Percentiles rank a stretch among this genome's conserved stretches.
Evolutionary conservation across 306 rosid species (phyloP).

Genomic region (Coriaria nepalensis): DNA sequence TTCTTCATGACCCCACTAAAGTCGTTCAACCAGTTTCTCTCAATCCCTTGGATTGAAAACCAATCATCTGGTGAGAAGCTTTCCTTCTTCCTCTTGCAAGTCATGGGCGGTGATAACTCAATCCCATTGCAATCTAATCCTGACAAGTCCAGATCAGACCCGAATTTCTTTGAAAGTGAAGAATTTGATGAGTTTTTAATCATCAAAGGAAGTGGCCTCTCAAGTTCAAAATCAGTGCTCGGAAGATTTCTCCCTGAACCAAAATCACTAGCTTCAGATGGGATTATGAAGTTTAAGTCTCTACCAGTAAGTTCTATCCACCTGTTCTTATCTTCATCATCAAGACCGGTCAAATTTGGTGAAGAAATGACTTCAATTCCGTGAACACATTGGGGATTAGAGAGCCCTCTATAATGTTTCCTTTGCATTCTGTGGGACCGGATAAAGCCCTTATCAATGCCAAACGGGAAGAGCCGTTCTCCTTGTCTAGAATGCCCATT

Average conservation of each 20-base stretch:
- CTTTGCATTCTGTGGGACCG: conserved; percentile 95
- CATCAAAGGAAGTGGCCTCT: conserved; percentile 45
- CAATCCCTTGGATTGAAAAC: conserved; percentile 67
- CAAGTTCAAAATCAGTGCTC: conserved; percentile 75
- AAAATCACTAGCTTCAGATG: conserved; percentile 75
- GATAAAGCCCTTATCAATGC: conserved; percentile 73
- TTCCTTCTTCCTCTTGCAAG: conserved; percentile 59
- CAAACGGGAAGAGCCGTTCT: conserved; percentile 77
- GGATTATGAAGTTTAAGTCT: conserved; percentile 64
- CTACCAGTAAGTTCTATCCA: conserved; percentile 87
- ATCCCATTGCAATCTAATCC: conserved; percentile 46
- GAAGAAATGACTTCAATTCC: conserved; percentile 62
- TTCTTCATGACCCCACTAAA: conserved; percentile 86
- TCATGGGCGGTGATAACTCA: conserved; percentile 54
- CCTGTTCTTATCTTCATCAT: conserved; percentile 60
- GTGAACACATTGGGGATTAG: conserved; percentile 90
- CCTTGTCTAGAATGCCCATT: conserved; percentile 99
- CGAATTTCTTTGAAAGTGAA: conserved; percentile 58
- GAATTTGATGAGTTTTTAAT: conserved; percentile 34
- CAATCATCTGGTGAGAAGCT: conserved; percentile 53
- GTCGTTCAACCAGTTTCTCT: conserved; percentile 45
- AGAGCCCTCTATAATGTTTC: conserved; percentile 84
- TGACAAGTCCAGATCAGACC: conserved; percentile 60
- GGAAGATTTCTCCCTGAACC: conserved; percentile 86
- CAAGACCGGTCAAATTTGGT: conserved; percentile 52